phyloP scores from a whole-genome alignment of 768 basidiomycete species.

The Calvatia gigantea region DNA sequence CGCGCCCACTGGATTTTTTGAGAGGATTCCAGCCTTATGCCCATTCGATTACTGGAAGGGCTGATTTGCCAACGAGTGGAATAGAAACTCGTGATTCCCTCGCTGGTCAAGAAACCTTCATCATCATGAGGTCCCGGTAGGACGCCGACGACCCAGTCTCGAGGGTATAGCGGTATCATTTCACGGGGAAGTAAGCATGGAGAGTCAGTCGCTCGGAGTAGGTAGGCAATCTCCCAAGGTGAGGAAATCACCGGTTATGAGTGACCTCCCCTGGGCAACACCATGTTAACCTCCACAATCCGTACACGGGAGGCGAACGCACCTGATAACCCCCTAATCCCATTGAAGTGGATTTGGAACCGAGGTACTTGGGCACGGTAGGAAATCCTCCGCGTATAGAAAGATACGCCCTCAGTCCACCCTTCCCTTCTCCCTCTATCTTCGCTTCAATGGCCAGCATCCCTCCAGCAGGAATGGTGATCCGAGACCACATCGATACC shows the following conservation, averaged over 20 bases:
- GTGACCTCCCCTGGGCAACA: conserved; percentile 42
- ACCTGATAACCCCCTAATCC: conserved; percentile 60
- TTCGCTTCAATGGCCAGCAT: conserved; percentile 38
- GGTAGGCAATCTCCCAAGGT: conserved; percentile 32
- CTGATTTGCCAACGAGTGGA: conserved; percentile 49
- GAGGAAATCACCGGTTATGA: conserved; percentile 50
- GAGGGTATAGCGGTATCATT: conserved; percentile 41
- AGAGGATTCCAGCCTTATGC: conserved; percentile 50
- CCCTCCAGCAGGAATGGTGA: conserved; percentile 41
- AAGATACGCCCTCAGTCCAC: conserved; percentile 54
- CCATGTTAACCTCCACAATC: neutral
- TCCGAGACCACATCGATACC: conserved; percentile 44
- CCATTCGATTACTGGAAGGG: conserved; percentile 58
- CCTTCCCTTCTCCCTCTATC: conserved; percentile 13
- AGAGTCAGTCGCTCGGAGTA: conserved; percentile 13
- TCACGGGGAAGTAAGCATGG: conserved; percentile 20
- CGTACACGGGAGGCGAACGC: conserved; percentile 10
- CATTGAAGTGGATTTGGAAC: conserved; percentile 64
- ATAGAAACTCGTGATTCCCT: conserved; percentile 51
- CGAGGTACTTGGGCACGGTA: conserved; percentile 49
- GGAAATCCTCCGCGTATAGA: conserved; percentile 61
- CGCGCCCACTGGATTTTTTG: conserved; percentile 52
- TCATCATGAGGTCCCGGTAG: conserved; percentile 65
- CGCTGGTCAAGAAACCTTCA: conserved; percentile 44
- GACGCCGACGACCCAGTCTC: conserved; percentile 49